Conservation (phyloP, 495 filamentous ascomycete species). For the Lophium mytilinum region DNA sequence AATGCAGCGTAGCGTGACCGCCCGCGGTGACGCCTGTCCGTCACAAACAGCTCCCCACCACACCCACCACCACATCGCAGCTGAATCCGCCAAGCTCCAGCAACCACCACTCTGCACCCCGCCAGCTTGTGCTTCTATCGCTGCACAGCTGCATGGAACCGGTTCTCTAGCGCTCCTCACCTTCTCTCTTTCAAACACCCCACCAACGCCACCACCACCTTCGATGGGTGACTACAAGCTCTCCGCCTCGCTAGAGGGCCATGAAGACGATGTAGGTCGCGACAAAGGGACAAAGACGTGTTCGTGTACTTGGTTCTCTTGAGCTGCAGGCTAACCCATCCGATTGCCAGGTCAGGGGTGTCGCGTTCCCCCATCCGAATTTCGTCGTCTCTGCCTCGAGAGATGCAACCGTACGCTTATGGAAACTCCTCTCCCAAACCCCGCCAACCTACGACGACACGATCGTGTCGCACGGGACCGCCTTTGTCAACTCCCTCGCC, state of each 20-base stretch:
- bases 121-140: too few relatives aligned
- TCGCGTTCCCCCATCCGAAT: slow-evolving; percentile 68
- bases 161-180: too few relatives aligned
- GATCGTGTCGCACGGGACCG: slow-evolving; percentile 64
- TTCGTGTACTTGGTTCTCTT: not conserved
- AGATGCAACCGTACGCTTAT: slow-evolving; percentile 82
- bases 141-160: too few relatives aligned
- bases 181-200: too few relatives aligned
- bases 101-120: too few relatives aligned
- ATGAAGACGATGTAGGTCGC: slow-evolving; percentile 38
- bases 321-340: slow-evolving; percentile 3
- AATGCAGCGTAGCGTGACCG: too few relatives aligned
- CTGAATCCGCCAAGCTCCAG: too few relatives aligned
- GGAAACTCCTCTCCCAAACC: slow-evolving; percentile 58
- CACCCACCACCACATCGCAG: too few relatives aligned
- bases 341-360: slow-evolving; percentile 67
- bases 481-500: slow-evolving; percentile 78
- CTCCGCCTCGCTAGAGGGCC: slow-evolving; percentile 35
- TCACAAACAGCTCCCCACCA: too few relatives aligned
- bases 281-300: too few relatives aligned
- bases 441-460: slow-evolving; percentile 68
- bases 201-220: not conserved
- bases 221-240: slow-evolving; percentile 37
- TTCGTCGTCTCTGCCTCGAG: slow-evolving; percentile 76
- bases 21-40: too few relatives aligned